Conservation (phyloP, 2,329 filamentous ascomycete species). For the Exophiala lecanii-corni region DNA sequence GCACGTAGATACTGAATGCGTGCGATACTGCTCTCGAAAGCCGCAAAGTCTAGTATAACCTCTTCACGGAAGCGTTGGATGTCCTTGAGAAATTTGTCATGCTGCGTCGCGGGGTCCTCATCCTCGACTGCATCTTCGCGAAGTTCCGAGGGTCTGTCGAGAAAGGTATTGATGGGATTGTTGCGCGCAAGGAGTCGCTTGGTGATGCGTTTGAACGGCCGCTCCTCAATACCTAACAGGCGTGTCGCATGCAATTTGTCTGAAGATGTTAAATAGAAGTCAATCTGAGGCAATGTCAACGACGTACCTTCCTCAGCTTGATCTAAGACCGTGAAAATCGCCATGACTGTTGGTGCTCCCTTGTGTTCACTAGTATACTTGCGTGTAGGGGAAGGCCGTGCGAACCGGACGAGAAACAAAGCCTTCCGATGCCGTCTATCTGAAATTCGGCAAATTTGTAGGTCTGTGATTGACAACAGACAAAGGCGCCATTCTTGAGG, state of each 20-base stretch:
- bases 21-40: constrained; percentile 73
- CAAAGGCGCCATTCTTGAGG: no score
- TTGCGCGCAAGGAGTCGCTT: constrained; percentile 70
- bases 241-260: constrained; percentile 82
- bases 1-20: constrained; percentile 82
- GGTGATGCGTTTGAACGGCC: constrained; percentile 82
- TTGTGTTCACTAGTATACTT: neutral
- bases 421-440: no score
- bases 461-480: no score
- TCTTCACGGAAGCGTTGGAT: constrained; percentile 74
- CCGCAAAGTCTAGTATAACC: constrained; percentile 79
- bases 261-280: constrained; percentile 28
- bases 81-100: constrained; percentile 33
- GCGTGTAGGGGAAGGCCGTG: no score
- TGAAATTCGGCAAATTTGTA: no score
- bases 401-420: no score
- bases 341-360: constrained; percentile 43
- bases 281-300: neutral
- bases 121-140: constrained; percentile 41
- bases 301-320: constrained; percentile 60
- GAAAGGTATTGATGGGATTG: constrained; percentile 49
- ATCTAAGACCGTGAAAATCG: constrained; percentile 63
- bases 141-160: constrained; percentile 34
- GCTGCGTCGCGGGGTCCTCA: constrained; percentile 36
- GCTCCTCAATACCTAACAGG: constrained; percentile 84